A percentile compares a stretch with the other conserved stretches of the same genome.
phyloP scores from a whole-genome alignment of 148 eudicot genomes.

The Chenopodium suecicum region DNA sequence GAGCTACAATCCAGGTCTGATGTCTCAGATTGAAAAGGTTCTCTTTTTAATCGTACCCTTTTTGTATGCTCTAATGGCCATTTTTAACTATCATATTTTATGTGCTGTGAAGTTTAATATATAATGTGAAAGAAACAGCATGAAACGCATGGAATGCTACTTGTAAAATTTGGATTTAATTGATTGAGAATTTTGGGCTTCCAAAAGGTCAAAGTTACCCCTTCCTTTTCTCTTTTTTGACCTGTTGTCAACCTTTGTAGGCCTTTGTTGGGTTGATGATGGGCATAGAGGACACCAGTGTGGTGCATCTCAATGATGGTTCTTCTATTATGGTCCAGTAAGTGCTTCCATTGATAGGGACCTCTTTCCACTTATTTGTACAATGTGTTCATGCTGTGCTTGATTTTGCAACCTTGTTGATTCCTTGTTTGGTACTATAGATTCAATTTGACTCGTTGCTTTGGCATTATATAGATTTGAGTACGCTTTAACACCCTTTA shows the following conservation, averaged over 20 bases:
- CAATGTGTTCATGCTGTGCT: constrained; percentile 19
- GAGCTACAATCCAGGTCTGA: constrained; percentile 29
- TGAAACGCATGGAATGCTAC: constrained; percentile 19
- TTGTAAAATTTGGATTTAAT: constrained; percentile 18
- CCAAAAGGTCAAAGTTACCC: constrained; percentile 12
- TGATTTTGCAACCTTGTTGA: constrained; percentile 20
- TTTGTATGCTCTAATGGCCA: constrained; percentile 16
- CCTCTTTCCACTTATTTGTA: constrained; percentile 13
- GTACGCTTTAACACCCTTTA: constrained; percentile 9
- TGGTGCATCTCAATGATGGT: constrained; percentile 34
- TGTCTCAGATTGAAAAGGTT: constrained; percentile 29
- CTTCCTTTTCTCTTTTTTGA: constrained; percentile 14
- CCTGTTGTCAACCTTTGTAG: constrained; percentile 30
- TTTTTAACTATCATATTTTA: constrained; percentile 21
- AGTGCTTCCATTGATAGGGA: constrained; percentile 26
- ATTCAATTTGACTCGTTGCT: constrained; percentile 7
- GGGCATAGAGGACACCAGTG: constrained; percentile 34
- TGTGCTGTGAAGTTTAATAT: constrained; percentile 15
- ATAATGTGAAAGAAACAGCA: constrained; percentile 6
- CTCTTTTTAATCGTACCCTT: constrained; percentile 5
- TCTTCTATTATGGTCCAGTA: constrained; percentile 20
- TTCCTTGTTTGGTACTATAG: constrained; percentile 18
- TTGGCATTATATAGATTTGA: constrained; percentile 19
- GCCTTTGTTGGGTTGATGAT: constrained; percentile 37
- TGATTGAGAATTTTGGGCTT: constrained; percentile 1